Evolutionary conservation across 148 eudicot genomes (phyloP).

Genomic region (Vaccinium macrocarpon): DNA sequence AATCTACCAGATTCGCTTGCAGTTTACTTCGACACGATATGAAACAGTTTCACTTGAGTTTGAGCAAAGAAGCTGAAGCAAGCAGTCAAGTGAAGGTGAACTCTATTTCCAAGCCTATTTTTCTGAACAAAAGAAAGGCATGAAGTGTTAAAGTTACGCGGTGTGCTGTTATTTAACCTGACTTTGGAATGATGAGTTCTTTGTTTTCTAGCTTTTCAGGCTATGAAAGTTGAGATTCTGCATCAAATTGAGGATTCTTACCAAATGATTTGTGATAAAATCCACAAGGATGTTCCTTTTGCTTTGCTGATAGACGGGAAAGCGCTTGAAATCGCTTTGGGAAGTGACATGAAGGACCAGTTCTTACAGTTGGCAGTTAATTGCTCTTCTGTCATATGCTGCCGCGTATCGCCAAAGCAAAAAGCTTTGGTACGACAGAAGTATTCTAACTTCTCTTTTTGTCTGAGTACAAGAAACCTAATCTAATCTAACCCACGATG

Average conservation of each 20-base stretch:
- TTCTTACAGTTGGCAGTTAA: constrained; percentile 38
- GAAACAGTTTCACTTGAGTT: constrained; percentile 36
- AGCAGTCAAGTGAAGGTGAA: constrained; percentile 32
- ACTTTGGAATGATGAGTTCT: constrained; percentile 6
- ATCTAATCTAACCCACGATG: too few species aligned
- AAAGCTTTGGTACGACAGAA: constrained; percentile 38
- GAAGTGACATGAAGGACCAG: constrained; percentile 20
- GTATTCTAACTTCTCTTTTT: background rate
- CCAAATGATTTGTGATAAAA: constrained; percentile 24
- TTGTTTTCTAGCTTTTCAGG: constrained; percentile 43
- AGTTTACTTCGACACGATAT: constrained; percentile 47
- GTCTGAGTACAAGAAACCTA: too few species aligned
- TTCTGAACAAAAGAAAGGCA: too few species aligned
- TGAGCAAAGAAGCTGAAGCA: constrained; percentile 28
- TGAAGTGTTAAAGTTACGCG: too few species aligned
- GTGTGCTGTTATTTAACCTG: too few species aligned
- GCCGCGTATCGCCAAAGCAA: constrained; percentile 50
- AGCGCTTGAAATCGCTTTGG: constrained; percentile 34
- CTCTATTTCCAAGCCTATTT: background rate
- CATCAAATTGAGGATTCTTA: constrained; percentile 29
- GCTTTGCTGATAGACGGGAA: constrained; percentile 47
- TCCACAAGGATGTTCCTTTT: constrained; percentile 31
- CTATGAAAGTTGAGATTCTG: constrained; percentile 32
- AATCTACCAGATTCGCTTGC: constrained; percentile 36
- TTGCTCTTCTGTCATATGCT: constrained; percentile 47